phyloP scores from a whole-genome alignment of 306 rosid genomes.

The Cicer bijugum region DNA sequence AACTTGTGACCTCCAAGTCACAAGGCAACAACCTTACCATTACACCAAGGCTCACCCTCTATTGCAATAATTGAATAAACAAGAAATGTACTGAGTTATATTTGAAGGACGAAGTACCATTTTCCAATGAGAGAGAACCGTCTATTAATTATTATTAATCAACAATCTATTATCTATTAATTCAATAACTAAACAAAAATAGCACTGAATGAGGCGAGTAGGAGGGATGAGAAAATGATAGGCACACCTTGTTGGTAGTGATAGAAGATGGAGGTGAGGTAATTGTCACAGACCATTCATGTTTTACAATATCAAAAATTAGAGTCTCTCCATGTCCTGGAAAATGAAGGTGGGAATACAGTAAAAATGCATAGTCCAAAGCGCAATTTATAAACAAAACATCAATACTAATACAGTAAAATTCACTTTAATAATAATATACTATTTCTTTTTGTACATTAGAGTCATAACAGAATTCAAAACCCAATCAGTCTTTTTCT shows the following conservation, averaged over 20 bases:
- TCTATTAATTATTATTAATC: not conserved
- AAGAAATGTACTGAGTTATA: conserved; percentile 24
- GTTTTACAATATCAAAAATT: conserved; percentile 76
- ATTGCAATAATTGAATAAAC: conserved; percentile 29
- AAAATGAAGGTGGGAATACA: conserved; percentile 26
- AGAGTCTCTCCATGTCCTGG: conserved; percentile 86
- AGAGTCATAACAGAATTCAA: conserved; percentile 28
- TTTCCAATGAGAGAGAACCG: conserved; percentile 22
- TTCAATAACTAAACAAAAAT: conserved; percentile 22
- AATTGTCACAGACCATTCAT: conserved; percentile 76
- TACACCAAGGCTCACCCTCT: not conserved
- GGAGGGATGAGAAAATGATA: not conserved
- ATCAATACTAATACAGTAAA: not conserved
- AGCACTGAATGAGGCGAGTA: conserved; percentile 16
- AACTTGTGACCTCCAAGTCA: not conserved
- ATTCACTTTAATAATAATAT: conserved; percentile 15
- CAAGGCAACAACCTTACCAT: conserved; percentile 8
- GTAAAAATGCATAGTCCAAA: not conserved
- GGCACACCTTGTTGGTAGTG: conserved; percentile 60
- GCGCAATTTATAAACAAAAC: not conserved
- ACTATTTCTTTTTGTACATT: not conserved
- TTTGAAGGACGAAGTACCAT: conserved; percentile 20
- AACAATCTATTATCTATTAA: not conserved
- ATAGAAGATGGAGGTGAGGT: conserved; percentile 77
- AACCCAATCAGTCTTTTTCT: conserved; percentile 7